A percentile compares a stretch with the other conserved stretches of the same genome.
These are phyloP conservation scores for Pigoraptor vietnamica DNA, from an alignment of 78 protist species.

Conservation along the genomic window DNA sequence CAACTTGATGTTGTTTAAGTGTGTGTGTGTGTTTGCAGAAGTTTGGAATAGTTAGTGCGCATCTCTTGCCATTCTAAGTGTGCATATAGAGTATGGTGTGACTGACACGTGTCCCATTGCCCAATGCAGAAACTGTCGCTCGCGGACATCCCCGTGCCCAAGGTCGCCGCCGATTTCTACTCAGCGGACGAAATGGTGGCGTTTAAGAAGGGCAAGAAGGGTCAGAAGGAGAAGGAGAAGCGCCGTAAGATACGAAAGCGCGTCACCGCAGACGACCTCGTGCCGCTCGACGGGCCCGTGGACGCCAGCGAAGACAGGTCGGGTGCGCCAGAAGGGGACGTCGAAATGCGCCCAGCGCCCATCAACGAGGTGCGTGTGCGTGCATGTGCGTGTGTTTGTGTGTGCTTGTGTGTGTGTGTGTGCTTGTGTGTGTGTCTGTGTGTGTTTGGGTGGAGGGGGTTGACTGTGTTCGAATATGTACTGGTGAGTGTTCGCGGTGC, in stretches of 20 bases:
- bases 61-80: too few species aligned
- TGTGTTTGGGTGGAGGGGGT: too few species aligned
- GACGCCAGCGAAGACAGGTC: too few species aligned
- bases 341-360: too few species aligned
- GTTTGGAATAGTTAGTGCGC: too few species aligned
- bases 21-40: too few species aligned
- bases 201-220: not conserved
- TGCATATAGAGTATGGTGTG: too few species aligned
- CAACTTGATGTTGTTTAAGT: too few species aligned
- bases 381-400: not conserved
- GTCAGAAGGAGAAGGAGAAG: not conserved
- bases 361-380: not conserved
- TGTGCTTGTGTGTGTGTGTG: not conserved
- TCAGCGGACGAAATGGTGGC: not conserved
- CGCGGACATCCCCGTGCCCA: not conserved
- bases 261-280: not conserved
- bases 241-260: not conserved
- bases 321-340: too few species aligned
- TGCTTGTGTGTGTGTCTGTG: not conserved
- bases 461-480: too few species aligned
- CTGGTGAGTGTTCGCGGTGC: too few species aligned
- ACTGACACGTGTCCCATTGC: too few species aligned
- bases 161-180: not conserved
- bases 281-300: not conserved
- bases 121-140: not conserved